Evolutionary conservation across 805 yeast genomes (phyloP), one percentile per base, ranked within the genome.

Genomic region (Lipomyces kockii): DNA sequence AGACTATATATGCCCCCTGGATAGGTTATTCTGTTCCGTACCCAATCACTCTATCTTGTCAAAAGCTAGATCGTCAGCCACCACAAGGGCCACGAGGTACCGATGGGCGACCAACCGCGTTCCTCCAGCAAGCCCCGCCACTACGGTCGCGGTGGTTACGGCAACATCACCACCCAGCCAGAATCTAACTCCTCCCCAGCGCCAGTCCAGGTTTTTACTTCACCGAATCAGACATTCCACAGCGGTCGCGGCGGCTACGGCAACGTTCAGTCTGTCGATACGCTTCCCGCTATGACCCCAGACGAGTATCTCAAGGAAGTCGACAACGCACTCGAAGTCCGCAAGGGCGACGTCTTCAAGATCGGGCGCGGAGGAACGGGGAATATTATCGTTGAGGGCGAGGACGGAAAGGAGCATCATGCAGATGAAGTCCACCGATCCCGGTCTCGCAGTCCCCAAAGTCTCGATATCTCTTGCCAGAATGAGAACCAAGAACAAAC

Each of bases 161-260:
- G 73, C 59, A 71, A 72, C 60, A 74, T 74, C 39, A 68, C 74
- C 53, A 67, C 58, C 12, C 35, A 43, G 43, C 67, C 63, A n/a
- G 75, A 69, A 68, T 60, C 72, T 54, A 75, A 75, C 69, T 69
- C 74, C 5, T 67, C 77, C 5, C 74, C 75, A 12, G 79, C 80
- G 2, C 81, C 81, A 8, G 75, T 79, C 35, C 79, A 78, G 68
- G 75, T 74, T 58, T 76, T 78, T 60, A 61, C 76, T 6, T 74
- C 78, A 25, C 80, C 81, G 9, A 60, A 49, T 14, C 76, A 79
- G 67, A 72, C 73, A 17, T 78, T 77, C 71, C 72, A 74, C 32
- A 72, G 79, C 32, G 81, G 81, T 35, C 74, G 81, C 29, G 81
- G 81, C n/a, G 81, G 81, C 53, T 78, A 74, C 53, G 81, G 81